phyloP scores from a whole-genome alignment of 192 early-diverging fungal species.

The Entomortierella lignicola region DNA sequence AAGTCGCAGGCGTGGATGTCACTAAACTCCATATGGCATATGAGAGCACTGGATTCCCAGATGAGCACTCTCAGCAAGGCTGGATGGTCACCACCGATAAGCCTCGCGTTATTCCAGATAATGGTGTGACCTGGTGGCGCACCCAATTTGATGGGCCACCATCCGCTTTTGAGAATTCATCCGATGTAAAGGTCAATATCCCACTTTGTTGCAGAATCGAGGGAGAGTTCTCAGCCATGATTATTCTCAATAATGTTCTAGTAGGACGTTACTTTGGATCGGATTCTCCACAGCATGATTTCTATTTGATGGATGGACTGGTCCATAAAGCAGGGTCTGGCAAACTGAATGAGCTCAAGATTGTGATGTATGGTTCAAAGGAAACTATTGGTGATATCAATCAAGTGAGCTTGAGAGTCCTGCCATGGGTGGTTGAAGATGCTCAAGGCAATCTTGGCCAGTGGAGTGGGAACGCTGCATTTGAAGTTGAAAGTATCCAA shows the following conservation, averaged over 20 bases:
- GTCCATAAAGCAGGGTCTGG: constrained; percentile 40
- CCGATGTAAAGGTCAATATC: constrained; percentile 28
- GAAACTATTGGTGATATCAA: neutral
- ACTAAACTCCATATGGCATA: constrained; percentile 65
- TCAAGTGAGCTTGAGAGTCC: constrained; percentile 2
- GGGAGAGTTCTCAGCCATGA: constrained; percentile 76
- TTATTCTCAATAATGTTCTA: constrained; percentile 75
- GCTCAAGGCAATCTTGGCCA: constrained; percentile 29
- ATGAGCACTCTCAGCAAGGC: constrained; percentile 61
- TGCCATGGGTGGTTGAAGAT: constrained; percentile 48
- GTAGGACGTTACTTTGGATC: constrained; percentile 79
- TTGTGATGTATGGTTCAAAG: constrained; percentile 58
- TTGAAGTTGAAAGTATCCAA: constrained; percentile 1
- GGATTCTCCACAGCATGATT: constrained; percentile 76
- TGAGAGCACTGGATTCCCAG: constrained; percentile 80
- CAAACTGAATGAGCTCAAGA: constrained; percentile 50
- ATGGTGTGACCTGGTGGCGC: constrained; percentile 56
- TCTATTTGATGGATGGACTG: constrained; percentile 71
- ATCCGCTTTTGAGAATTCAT: constrained; percentile 26
- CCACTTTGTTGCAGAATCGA: constrained; percentile 74
- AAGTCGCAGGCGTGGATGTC: constrained; percentile 83
- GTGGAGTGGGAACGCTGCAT: constrained; percentile 44
- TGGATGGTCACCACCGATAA: constrained; percentile 49
- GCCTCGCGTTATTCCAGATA: constrained; percentile 15
- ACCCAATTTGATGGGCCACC: constrained; percentile 42